Evolutionary conservation across 495 filamentous ascomycete genomes (phyloP), one percentile per base, ranked within the genome.

Genomic region (Aspergillus cristatus): DNA sequence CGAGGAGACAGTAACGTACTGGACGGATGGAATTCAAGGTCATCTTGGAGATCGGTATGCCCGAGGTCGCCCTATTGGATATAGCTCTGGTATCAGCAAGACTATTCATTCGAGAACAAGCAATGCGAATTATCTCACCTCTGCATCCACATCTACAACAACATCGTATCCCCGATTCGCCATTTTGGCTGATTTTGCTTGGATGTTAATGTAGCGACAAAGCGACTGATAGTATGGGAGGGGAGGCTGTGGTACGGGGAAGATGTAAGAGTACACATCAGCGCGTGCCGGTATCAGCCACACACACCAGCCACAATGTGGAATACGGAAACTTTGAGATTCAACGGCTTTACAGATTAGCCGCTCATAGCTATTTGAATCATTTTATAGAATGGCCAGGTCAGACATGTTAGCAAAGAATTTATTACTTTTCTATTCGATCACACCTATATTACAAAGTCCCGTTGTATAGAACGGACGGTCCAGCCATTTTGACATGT

Each of bases 1-100:
- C 20, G 20, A 24, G 20, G 8, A 8, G 20, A 24, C 20, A 24
- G 22, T n/a, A 25, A 53, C 65, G 47, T 65, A 86, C 82, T 85
- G 32, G 87, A 94, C 49, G 83, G 79, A 72, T 98, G 91, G 68
- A 98, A 98, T 74, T 97, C 93, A 46, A 97, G 87, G 67, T 97
- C 93, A 56, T 94, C 89, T 71, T 96, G 85, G 10, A 97, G 79
- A 62, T 98, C 91, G 24, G 91, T 97, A 65, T 96, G 86, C 50
- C 91, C 91, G 43, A 98, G 81, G 68, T 98, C 91, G 60, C 91
- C 91, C 86, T 97, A 49, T 28, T 28, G 4, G 4, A 24, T 24
- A 24, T 8, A 24, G 20, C 20, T 17, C 17, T 18, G 28, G 16
- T 30, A 34, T 57, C 46, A 63, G 48, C 34, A 32, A 18, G 13